These are phyloP conservation scores for Malus hybrid DNA, from an alignment of 331 rosid species.

Conservation along the genomic window DNA sequence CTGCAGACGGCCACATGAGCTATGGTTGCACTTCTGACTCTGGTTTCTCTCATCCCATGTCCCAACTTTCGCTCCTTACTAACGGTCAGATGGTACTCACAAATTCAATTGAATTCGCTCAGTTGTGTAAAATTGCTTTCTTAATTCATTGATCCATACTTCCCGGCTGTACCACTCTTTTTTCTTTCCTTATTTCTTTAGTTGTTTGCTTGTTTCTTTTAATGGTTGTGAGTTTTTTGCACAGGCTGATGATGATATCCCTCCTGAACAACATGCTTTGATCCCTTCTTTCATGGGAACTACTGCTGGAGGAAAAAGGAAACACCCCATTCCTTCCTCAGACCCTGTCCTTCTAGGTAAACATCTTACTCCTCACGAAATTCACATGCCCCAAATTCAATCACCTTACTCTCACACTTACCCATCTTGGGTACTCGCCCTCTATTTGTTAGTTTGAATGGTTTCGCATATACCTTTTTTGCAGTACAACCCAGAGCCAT, in stretches of 20 bases:
- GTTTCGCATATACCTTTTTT: not conserved
- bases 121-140: not conserved
- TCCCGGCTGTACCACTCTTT: not conserved
- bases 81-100: slow-evolving; percentile 22
- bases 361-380: not conserved
- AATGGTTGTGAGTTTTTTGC: not conserved
- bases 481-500: slow-evolving; percentile 25
- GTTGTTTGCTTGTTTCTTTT: not conserved
- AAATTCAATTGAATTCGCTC: not conserved
- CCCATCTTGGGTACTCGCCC: not conserved
- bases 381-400: not conserved
- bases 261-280: slow-evolving; percentile 28
- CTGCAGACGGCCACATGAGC: slow-evolving; percentile 14
- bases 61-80: slow-evolving; percentile 24
- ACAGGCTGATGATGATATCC: slow-evolving; percentile 24
- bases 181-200: not conserved
- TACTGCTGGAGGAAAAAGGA: slow-evolving; percentile 18
- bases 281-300: slow-evolving; percentile 20
- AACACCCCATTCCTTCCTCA: slow-evolving; percentile 19
- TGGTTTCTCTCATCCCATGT: slow-evolving; percentile 5
- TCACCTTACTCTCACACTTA: too few relatives aligned
- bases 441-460: not conserved
- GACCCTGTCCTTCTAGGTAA: slow-evolving; percentile 24
- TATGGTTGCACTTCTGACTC: slow-evolving; percentile 19
- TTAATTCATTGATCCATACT: too few relatives aligned